Conservation (phyloP, 2,329 filamentous ascomycete genomes). For the Pseudonectria foliicola region DNA sequence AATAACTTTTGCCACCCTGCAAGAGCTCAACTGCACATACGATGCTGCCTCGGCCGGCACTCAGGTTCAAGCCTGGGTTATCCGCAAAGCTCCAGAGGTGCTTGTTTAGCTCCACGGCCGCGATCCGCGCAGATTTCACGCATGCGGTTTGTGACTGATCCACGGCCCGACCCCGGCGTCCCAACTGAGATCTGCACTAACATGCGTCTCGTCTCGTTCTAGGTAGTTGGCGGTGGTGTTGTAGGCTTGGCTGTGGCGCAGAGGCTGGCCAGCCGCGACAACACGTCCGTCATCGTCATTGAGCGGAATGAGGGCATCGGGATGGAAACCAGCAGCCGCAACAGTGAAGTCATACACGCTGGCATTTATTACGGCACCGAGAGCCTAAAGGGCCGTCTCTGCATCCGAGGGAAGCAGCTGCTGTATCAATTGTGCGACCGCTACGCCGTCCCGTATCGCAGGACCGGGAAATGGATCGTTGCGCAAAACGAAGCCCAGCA, state of each 20-base stretch:
- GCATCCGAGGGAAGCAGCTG: constrained; percentile 66
- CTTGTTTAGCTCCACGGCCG: constrained; percentile 30
- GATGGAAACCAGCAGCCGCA: constrained; percentile 81
- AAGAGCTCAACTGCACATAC: neutral
- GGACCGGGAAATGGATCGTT: constrained; percentile 90
- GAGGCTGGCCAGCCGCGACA: constrained; percentile 57
- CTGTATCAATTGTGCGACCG: constrained; percentile 71
- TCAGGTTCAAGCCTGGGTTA: neutral
- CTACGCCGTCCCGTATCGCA: constrained; percentile 61
- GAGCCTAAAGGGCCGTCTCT: constrained; percentile 77
- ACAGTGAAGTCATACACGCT: constrained; percentile 94
- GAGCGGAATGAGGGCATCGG: constrained; percentile 71
- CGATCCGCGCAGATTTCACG: constrained; percentile 34
- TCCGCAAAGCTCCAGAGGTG: constrained; percentile 8
- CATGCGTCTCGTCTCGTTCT: constrained; percentile 1
- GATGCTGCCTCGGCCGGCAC: neutral
- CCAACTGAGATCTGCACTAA: neutral
- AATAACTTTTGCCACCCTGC: neutral
- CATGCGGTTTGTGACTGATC: constrained; percentile 32
- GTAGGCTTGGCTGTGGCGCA: constrained; percentile 77
- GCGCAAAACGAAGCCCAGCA: constrained; percentile 71
- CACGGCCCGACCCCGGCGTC: constrained; percentile 3
- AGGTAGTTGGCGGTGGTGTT: constrained; percentile 55
- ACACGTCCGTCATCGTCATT: constrained; percentile 65
- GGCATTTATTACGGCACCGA: constrained; percentile 79